Percentiles rank a stretch among this genome's conserved stretches.
Evolutionary conservation across 441 rosid genomes (phyloP).

Genomic region (Populus hybrid): DNA sequence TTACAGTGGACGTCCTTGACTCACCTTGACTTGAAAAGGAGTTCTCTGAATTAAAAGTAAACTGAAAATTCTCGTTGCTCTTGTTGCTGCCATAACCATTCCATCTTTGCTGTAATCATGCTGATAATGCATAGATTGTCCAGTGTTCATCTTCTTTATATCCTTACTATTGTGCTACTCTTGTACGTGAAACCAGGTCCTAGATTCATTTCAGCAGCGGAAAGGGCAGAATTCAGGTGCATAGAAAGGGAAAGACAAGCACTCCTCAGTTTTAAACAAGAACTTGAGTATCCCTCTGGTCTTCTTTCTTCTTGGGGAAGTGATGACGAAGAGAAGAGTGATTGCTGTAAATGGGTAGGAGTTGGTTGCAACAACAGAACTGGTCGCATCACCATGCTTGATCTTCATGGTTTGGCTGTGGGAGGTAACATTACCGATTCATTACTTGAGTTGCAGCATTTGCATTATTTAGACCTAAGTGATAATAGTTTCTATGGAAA

Average conservation of each 20-base stretch:
- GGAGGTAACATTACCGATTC: conserved; percentile 18
- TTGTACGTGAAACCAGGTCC: background rate
- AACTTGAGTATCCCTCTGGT: background rate
- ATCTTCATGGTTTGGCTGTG: conserved; percentile 6
- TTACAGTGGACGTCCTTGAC: too few relatives aligned
- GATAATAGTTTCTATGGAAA: conserved; percentile 3
- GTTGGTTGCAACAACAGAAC: conserved; percentile 10
- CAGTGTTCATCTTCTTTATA: too few relatives aligned
- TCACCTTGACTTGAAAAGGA: too few relatives aligned
- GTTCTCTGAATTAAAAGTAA: too few relatives aligned
- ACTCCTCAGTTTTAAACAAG: conserved; percentile 12
- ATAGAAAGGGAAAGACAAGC: conserved; percentile 14
- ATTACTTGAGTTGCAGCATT: conserved; percentile 11
- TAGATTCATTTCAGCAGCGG: background rate
- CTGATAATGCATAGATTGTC: too few relatives aligned
- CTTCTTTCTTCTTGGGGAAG: conserved; percentile 20
- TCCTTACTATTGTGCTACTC: background rate
- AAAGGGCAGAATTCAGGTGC: background rate
- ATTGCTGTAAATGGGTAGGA: conserved; percentile 25
- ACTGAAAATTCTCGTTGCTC: too few relatives aligned
- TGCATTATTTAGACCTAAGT: conserved; percentile 16
- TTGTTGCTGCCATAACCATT: too few relatives aligned
- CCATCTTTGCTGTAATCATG: too few relatives aligned
- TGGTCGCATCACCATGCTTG: conserved; percentile 5
- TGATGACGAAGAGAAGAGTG: background rate